These are phyloP conservation scores for Sporothrix brasiliensis DNA, from an alignment of 2,329 filamentous ascomycete species.

Conservation along the genomic window DNA sequence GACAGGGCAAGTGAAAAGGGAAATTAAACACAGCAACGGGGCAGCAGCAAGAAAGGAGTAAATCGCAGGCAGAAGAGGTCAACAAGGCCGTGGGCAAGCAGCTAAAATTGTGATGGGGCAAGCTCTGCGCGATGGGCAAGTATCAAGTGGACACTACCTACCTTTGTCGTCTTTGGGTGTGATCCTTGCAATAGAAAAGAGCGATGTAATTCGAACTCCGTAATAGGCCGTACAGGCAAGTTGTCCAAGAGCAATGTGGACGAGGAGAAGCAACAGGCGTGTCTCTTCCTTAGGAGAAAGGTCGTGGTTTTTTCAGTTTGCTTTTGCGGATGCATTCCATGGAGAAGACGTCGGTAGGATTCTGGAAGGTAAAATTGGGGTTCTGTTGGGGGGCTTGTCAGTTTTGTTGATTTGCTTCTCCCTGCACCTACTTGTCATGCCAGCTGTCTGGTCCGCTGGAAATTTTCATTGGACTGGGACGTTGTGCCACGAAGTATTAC, in stretches of 20 bases:
- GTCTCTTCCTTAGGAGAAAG: background rate
- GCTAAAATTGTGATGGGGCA: conserved; percentile 29
- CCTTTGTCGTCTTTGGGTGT: conserved; percentile 3
- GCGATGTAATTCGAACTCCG: background rate
- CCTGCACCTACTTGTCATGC: background rate
- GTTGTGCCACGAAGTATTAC: background rate
- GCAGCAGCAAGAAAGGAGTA: conserved; percentile 10
- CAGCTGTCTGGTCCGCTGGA: background rate
- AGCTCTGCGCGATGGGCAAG: conserved; percentile 13
- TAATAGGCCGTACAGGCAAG: background rate
- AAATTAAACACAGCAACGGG: background rate
- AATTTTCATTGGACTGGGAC: background rate
- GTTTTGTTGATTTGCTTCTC: conserved; percentile 16
- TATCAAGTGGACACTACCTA: conserved; percentile 25
- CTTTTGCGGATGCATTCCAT: background rate
- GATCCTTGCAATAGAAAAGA: conserved; percentile 21
- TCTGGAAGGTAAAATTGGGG: conserved; percentile 6
- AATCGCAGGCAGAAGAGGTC: background rate
- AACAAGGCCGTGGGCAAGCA: conserved; percentile 14
- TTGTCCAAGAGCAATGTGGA: background rate
- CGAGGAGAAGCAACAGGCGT: background rate
- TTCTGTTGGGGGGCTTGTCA: background rate
- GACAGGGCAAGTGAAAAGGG: conserved; percentile 16
- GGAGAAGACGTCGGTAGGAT: conserved; percentile 1
- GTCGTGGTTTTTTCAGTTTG: background rate